Evolutionary conservation across 2,329 filamentous ascomycete species (phyloP).

Genomic region (Chaetomiaceae sp.): DNA sequence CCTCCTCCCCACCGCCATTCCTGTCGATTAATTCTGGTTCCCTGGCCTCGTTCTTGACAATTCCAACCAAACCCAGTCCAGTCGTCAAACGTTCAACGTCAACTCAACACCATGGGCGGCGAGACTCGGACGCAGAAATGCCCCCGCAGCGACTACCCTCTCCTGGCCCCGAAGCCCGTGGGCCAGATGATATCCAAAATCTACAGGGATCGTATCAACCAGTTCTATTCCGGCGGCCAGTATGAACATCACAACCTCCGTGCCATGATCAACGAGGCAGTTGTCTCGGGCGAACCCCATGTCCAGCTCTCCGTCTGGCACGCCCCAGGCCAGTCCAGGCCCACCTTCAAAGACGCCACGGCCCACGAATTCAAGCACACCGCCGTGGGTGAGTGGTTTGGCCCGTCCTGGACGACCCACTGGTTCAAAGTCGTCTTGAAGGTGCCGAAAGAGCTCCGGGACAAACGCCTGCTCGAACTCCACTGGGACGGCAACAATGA

Average conservation of each 20-base stretch:
- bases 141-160: slow-evolving; percentile 47
- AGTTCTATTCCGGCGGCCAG: slow-evolving; percentile 75
- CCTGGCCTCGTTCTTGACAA: too few species aligned
- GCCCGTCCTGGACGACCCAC: slow-evolving; percentile 94
- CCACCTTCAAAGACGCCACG: slow-evolving; percentile 80
- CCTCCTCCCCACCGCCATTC: too few species aligned
- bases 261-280: slow-evolving; percentile 68
- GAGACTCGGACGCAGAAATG: slow-evolving; percentile 38
- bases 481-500: slow-evolving; percentile 96
- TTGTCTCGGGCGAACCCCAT: slow-evolving; percentile 62
- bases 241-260: slow-evolving; percentile 71
- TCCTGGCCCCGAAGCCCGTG: slow-evolving; percentile 48
- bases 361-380: slow-evolving; percentile 70
- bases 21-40: too few species aligned
- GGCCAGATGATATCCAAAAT: slow-evolving; percentile 81
- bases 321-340: slow-evolving; percentile 71
- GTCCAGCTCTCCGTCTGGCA: slow-evolving; percentile 84
- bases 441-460: slow-evolving; percentile 64
- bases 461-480: slow-evolving; percentile 83
- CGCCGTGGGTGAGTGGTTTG: slow-evolving; percentile 72
- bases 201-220: slow-evolving; percentile 75
- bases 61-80: background rate
- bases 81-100: too few species aligned
- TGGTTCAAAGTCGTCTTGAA: slow-evolving; percentile 87
- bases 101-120: slow-evolving; percentile 43